A percentile compares a stretch with the other conserved stretches of the same genome.
phyloP scores from a whole-genome alignment of 805 yeast species.

The Barnettozyma wickerhamii region DNA sequence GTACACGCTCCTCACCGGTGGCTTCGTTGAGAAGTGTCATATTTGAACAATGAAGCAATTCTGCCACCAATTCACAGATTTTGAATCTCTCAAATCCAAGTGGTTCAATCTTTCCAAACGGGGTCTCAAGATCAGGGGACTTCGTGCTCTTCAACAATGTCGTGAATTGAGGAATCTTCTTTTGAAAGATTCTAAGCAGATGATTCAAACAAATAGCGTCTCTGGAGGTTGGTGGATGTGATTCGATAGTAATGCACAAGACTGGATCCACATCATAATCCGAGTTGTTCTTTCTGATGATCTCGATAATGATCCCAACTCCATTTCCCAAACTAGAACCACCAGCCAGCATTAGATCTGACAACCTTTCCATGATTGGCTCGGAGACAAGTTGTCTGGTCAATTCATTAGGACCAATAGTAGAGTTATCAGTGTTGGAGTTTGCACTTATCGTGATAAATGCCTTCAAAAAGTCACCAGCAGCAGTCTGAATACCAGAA shows the following conservation, averaged over 20 bases:
- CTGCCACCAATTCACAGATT: conserved; percentile 89
- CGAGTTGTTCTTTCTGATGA: conserved; percentile 91
- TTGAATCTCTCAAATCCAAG: conserved; percentile 90
- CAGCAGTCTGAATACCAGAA: conserved; percentile 82
- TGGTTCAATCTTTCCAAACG: conserved; percentile 65
- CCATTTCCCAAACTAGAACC: conserved; percentile 91
- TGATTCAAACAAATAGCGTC: conserved; percentile 93
- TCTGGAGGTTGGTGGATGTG: conserved; percentile 88
- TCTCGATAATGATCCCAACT: conserved; percentile 91
- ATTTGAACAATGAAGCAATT: conserved; percentile 93
- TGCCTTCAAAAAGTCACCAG: conserved; percentile 93
- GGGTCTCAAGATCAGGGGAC: conserved; percentile 44
- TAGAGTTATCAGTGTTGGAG: conserved; percentile 80
- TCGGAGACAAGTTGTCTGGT: conserved; percentile 87
- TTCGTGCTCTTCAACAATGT: conserved; percentile 45
- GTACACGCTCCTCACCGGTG: conserved; percentile 62
- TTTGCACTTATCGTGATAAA: conserved; percentile 92
- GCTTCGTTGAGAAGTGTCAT: conserved; percentile 86
- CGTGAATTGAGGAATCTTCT: conserved; percentile 66
- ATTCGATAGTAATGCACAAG: conserved; percentile 70
- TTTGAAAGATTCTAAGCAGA: conserved; percentile 72
- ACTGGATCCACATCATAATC: conserved; percentile 93
- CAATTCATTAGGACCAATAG: conserved; percentile 93
- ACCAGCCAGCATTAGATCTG: conserved; percentile 71
- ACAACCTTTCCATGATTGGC: conserved; percentile 58